Evolutionary conservation across 1,284 basidiomycete species (phyloP).

Genomic region (Volvariella surrecta): DNA sequence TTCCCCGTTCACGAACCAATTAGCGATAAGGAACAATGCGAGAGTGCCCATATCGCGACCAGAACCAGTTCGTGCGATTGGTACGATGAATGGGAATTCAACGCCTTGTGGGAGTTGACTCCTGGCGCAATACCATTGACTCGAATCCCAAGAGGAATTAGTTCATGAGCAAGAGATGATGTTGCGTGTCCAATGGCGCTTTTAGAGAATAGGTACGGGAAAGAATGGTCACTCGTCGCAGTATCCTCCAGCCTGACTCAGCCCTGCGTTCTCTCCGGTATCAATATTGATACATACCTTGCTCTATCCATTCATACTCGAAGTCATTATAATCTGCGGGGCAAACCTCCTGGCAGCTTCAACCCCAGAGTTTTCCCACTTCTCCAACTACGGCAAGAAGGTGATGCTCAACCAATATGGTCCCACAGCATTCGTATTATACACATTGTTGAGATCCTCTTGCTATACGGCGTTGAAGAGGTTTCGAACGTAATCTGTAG

Average conservation of each 20-base stretch:
- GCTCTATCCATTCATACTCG: conserved; percentile 48
- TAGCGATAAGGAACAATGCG: conserved; percentile 36
- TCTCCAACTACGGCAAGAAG: conserved; percentile 40
- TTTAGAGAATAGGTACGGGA: conserved; percentile 43
- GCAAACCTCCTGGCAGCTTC: conserved; percentile 27
- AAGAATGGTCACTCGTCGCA: conserved; percentile 28
- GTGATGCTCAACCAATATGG: conserved; percentile 45
- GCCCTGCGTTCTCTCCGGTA: background rate
- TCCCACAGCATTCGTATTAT: conserved; percentile 35
- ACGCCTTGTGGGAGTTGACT: conserved; percentile 5
- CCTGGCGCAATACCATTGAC: conserved; percentile 49
- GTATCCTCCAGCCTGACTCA: conserved; percentile 23
- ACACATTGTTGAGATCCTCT: conserved; percentile 28
- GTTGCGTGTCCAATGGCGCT: conserved; percentile 42
- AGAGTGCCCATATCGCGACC: conserved; percentile 36
- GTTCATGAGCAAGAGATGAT: conserved; percentile 37
- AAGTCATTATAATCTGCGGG: conserved; percentile 43
- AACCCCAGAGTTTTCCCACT: conserved; percentile 27
- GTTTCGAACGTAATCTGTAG: conserved; percentile 27
- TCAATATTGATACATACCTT: conserved; percentile 22
- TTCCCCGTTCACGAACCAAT: conserved; percentile 43
- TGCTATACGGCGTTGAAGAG: conserved; percentile 32
- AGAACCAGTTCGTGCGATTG: conserved; percentile 24
- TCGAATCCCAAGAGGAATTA: conserved; percentile 42
- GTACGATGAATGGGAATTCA: conserved; percentile 21